A percentile compares a stretch with the other conserved stretches of the same genome.
These are phyloP conservation scores for Lycium barbarum DNA, from an alignment of 257 asterid species.

Conservation along the genomic window DNA sequence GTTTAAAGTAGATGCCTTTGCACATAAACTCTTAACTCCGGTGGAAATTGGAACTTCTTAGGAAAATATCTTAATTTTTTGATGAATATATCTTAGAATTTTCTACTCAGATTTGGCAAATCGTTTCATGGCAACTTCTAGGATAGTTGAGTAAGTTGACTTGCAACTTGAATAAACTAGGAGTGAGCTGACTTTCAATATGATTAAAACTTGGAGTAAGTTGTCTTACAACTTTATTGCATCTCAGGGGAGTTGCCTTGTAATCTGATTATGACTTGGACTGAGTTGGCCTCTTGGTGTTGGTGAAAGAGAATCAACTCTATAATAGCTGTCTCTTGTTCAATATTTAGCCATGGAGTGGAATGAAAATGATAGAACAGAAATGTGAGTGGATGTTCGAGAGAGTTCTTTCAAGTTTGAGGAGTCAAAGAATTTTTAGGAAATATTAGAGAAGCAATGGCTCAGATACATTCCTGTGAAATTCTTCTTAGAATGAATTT, in stretches of 20 bases:
- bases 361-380: background rate
- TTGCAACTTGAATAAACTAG: background rate
- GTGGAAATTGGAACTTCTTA: background rate
- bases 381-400: no score
- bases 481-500: background rate
- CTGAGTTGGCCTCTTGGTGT: background rate
- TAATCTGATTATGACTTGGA: background rate
- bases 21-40: background rate
- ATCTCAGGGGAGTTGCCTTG: background rate
- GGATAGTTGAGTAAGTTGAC: background rate
- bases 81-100: background rate
- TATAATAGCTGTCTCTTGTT: background rate
- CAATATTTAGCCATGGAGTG: background rate
- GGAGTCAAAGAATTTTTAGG: background rate
- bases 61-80: background rate
- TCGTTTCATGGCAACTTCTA: background rate
- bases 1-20: background rate
- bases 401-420: background rate
- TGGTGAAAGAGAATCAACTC: background rate
- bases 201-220: background rate
- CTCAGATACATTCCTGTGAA: background rate
- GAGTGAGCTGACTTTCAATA: background rate
- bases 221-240: background rate
- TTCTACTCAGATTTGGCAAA: background rate
- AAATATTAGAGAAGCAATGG: background rate